phyloP scores from a whole-genome alignment of 2,329 filamentous ascomycete genomes.

The Cercospora citrullina region DNA sequence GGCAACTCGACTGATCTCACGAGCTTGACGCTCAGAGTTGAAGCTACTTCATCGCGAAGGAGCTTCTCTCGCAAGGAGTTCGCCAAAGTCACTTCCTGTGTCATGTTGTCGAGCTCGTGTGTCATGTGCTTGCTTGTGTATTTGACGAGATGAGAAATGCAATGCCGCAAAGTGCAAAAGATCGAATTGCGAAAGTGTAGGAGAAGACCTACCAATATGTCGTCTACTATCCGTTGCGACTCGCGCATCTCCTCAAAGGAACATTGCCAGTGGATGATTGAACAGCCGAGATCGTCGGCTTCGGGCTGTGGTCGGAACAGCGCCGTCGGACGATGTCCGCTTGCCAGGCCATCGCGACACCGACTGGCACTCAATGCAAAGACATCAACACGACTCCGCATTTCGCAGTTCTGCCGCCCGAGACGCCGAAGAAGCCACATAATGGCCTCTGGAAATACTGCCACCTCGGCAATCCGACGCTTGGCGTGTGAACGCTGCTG shows the following conservation, averaged over 20 bases:
- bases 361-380: neutral
- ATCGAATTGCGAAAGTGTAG: neutral
- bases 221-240: neutral
- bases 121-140: neutral
- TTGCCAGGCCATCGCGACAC: neutral
- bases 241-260: neutral
- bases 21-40: constrained; percentile 33
- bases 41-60: constrained; percentile 14
- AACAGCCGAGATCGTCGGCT: neutral
- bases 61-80: constrained; percentile 20
- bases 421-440: neutral
- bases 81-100: neutral
- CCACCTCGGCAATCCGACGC: neutral
- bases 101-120: neutral
- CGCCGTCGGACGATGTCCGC: neutral
- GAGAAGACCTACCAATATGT: neutral
- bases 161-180: neutral
- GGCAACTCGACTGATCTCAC: constrained; percentile 41
- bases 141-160: neutral
- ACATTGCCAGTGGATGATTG: neutral
- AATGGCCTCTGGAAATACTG: neutral
- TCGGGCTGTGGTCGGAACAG: neutral
- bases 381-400: neutral
- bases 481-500: constrained; percentile 14
- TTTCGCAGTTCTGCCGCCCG: neutral